A percentile compares a stretch with the other conserved stretches of the same genome.
Evolutionary conservation across 148 eudicot genomes (phyloP).

Genomic region (Rhododendron simsii): DNA sequence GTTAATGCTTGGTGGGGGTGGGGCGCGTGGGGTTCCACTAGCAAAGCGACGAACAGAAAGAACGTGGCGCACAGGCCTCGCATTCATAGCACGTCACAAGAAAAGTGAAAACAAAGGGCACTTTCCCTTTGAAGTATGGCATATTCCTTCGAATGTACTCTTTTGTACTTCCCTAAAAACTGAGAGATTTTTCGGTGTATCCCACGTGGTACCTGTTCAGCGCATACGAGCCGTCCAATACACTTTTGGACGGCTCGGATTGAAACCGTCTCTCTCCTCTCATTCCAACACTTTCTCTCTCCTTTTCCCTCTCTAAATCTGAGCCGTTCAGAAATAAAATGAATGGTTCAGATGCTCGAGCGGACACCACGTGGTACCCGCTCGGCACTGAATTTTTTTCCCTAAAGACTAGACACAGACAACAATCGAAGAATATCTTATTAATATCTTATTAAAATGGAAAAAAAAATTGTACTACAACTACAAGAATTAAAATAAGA

Average conservation of each 20-base stretch:
- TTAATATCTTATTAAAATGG: not conserved
- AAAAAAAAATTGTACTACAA: not conserved
- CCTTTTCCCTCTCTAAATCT: too few species aligned
- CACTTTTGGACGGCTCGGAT: too few species aligned
- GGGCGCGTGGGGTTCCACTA: not conserved
- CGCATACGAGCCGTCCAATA: too few species aligned
- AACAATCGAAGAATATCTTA: not conserved
- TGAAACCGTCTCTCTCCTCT: too few species aligned
- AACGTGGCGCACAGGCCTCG: constrained; percentile 10
- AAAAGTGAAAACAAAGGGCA: not conserved
- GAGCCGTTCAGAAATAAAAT: too few species aligned
- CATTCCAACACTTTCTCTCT: too few species aligned
- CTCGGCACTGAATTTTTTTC: too few species aligned
- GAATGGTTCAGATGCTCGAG: too few species aligned
- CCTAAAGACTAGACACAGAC: not conserved
- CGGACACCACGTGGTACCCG: too few species aligned
- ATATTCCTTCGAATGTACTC: constrained; percentile 14
- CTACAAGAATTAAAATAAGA: not conserved
- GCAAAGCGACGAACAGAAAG: not conserved
- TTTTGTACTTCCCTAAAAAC: not conserved
- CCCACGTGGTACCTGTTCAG: too few species aligned
- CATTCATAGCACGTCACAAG: not conserved
- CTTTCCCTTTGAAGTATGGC: not conserved
- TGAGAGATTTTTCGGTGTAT: too few species aligned
- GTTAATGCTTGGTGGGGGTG: not conserved